Evolutionary conservation across 768 basidiomycete species (phyloP), one percentile per base, ranked within the genome.

Genomic region (Neoboletus magnificus): DNA sequence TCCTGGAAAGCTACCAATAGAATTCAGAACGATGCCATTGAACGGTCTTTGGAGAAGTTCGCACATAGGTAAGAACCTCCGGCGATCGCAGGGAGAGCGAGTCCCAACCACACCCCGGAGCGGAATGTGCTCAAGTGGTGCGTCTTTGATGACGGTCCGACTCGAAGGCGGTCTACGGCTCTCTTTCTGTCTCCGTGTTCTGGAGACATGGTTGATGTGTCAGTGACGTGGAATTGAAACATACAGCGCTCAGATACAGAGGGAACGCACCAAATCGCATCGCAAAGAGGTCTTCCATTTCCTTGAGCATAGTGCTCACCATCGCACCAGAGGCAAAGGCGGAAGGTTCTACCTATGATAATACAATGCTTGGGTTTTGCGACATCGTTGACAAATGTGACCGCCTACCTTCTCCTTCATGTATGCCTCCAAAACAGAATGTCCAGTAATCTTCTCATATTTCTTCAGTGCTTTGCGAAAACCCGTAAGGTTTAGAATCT

Each of bases 401-500:
- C 22, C 33, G 25, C 58, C 3, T 61, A 87, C 90, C 72, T 84
- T 87, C 67, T 93, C 89, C 20, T 77, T 73, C 77, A 89, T 93
- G 66, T 94, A 97, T 41, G 86, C 80, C n/a, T 86, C 77, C 66
- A 91, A 83, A n/a, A 82, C 85, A 5, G 79, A 77, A 23, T 90
- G 85, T 69, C 79, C 83, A 6, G 92, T 89, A 6, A 79, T 73
- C 66, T 91, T 93, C 64, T 90, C 89, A 61, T 90, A 93, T 67
- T 92, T 92, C 72, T 93, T 92, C 52, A 93, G 64, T 0, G 87
- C 87, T 65, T 93, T 92, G 32, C 89, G 79, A 67, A 96, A 93
- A 1, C 94, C 96, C 0, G 91, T 92, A 4, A 93, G 69, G 68
- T 99, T 98, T 33, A 97, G 72, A 46, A 93, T 85, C 86, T 91